These are phyloP conservation scores for Hibiscus syriacus DNA, from an alignment of 345 rosid species.

Conservation along the genomic window DNA sequence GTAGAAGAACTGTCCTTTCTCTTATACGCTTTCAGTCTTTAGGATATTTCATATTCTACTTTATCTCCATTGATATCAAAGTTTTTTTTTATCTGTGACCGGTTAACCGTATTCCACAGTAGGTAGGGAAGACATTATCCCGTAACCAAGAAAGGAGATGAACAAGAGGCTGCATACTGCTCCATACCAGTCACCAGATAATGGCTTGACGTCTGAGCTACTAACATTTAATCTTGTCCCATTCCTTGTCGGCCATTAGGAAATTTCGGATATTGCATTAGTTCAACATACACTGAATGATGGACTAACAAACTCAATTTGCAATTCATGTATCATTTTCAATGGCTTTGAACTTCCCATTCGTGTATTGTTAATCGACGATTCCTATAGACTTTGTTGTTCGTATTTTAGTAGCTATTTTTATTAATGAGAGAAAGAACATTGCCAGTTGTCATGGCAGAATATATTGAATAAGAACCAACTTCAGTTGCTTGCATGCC, in stretches of 20 bases:
- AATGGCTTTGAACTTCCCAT: too few relatives aligned
- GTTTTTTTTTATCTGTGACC: too few relatives aligned
- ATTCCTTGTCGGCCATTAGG: slow-evolving; percentile 9
- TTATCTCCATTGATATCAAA: not conserved
- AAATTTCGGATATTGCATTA: not conserved
- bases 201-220: slow-evolving; percentile 2
- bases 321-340: not conserved
- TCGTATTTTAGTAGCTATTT: too few relatives aligned
- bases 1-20: not conserved
- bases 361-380: too few relatives aligned
- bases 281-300: not conserved
- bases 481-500: slow-evolving; percentile 21
- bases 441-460: slow-evolving; percentile 16
- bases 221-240: not conserved
- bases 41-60: not conserved
- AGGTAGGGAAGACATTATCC: not conserved
- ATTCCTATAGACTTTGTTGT: too few relatives aligned
- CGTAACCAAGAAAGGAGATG: not conserved
- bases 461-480: slow-evolving; percentile 13
- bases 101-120: not conserved
- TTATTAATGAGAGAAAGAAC: too few relatives aligned
- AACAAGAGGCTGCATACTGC: not conserved
- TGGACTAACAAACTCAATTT: not conserved
- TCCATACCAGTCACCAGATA: not conserved
- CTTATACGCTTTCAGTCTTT: not conserved